These are phyloP conservation scores for Naematelia encephala DNA, from an alignment of 768 basidiomycete genomes.

Conservation along the genomic window DNA sequence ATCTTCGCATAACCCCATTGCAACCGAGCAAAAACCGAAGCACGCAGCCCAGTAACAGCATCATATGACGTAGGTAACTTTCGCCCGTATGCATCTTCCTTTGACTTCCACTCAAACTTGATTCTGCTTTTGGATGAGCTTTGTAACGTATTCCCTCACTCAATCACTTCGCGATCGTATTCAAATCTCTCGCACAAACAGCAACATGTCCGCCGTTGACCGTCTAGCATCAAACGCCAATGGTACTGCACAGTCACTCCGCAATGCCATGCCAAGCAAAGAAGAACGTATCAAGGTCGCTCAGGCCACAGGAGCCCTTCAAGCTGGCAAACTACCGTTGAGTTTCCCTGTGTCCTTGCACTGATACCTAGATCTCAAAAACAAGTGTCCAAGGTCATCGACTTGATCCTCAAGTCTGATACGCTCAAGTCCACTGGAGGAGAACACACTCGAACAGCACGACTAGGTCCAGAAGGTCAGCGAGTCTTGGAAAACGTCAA, in stretches of 20 bases:
- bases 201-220: not conserved
- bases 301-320: conserved; percentile 42
- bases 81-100: no score
- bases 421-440: conserved; percentile 45
- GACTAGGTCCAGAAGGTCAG: conserved; percentile 46
- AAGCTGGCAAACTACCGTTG: conserved; percentile 51
- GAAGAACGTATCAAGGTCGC: conserved; percentile 43
- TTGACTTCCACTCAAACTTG: no score
- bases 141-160: not conserved
- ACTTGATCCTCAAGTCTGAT: conserved; percentile 44
- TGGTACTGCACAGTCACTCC: not conserved
- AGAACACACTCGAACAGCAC: conserved; percentile 43
- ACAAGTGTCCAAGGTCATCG: conserved; percentile 46
- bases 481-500: conserved; percentile 47
- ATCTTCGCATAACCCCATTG: not conserved
- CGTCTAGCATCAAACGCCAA: not conserved
- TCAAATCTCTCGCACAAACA: not conserved
- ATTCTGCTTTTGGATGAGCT: no score
- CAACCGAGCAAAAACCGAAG: no score
- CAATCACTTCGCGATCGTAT: not conserved
- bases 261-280: conserved; percentile 36
- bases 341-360: conserved; percentile 9
- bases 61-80: not conserved
- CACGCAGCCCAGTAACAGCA: no score
- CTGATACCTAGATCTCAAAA: conserved; percentile 34